A percentile compares a stretch with the other conserved stretches of the same genome.
phyloP scores from a whole-genome alignment of 306 rosid genomes.

The Begonia fuchsioides region DNA sequence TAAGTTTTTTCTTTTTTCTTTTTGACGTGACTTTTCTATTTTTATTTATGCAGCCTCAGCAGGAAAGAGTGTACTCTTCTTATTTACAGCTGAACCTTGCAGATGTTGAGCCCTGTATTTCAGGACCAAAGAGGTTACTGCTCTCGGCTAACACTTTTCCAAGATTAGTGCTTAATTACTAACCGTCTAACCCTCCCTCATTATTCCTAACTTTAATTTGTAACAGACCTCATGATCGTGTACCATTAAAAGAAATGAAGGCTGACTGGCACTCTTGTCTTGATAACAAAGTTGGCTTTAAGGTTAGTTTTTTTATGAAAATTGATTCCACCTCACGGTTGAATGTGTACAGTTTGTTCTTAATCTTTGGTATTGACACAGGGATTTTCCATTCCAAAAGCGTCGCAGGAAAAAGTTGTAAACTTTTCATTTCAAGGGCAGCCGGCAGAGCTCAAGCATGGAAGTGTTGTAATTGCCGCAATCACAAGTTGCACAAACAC shows the following conservation, averaged over 20 bases:
- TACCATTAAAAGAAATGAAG: constrained; percentile 83
- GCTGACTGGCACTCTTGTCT: constrained; percentile 88
- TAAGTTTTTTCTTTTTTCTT: not conserved
- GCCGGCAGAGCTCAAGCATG: constrained; percentile 78
- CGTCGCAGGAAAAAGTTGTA: constrained; percentile 50
- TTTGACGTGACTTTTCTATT: constrained; percentile 14
- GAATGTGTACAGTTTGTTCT: not conserved
- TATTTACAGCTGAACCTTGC: constrained; percentile 56
- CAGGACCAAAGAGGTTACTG: constrained; percentile 89
- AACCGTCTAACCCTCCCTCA: not conserved
- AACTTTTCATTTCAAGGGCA: constrained; percentile 54
- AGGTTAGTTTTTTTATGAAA: constrained; percentile 34
- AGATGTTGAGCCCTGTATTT: constrained; percentile 80
- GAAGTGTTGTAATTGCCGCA: constrained; percentile 94
- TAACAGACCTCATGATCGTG: constrained; percentile 91
- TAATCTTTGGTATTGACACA: constrained; percentile 6
- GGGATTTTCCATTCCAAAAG: constrained; percentile 90
- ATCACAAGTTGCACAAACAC: constrained; percentile 99
- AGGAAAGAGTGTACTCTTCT: constrained; percentile 73
- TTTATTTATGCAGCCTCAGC: constrained; percentile 55
- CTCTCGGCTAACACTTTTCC: not conserved
- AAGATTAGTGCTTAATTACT: not conserved
- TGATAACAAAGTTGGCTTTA: constrained; percentile 83
- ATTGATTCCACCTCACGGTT: no score
- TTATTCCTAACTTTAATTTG: not conserved